Base-by-base conservation (phyloP, 1,139 yeast genomes). In the Geotrichum restrictum region DNA sequence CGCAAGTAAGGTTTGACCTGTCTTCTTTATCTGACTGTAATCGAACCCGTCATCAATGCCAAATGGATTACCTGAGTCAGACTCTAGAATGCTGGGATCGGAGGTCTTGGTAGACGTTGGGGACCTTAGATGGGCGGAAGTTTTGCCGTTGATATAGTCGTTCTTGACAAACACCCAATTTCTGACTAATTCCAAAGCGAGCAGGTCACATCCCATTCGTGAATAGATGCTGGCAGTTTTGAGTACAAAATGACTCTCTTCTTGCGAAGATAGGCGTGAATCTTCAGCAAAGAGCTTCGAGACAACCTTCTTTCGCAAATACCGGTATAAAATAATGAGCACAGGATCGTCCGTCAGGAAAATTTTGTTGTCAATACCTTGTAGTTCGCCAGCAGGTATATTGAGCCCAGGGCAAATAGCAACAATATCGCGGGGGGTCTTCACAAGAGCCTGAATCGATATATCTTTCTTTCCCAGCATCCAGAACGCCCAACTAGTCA, bases 121-220 rank as follows among this genome's bases (percentile, higher is more conserved):
- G 2, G 47, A 37, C 32, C 32, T 43, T 21, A 31, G 32, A 14
- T 38, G 42, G n/a, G 38, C 43, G 3, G 51, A 32, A 18, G 38
- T 10, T 2, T 31, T 19, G 7, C 21, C 33, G n/a, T 29, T 5
- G 14, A 18, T 19, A 21, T 37, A 8, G 5, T n/a, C 38, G 10
- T 45, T 42, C 18, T 44, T 48, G 5, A 38, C n/a, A 63, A 89
- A 91, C 32, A 71, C 70, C 97, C 97, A 91, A 55, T 79, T 80
- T 49, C 73, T 73, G 2, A 86, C 71, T 49, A 89, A 66, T 45
- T 82, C 76, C 18, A 87, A 64, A 0, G 91, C 83, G 45, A 91
- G 67, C 58, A 82, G 79, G 61, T 91, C 96, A 70, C 98, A 91
- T 0, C 98, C 98, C 96, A 91, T 88, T 55, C 95, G 74, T 13